Evolutionary conservation across 306 rosid species (phyloP), one percentile per base, ranked within the genome.

Genomic region (Vicia faba): DNA sequence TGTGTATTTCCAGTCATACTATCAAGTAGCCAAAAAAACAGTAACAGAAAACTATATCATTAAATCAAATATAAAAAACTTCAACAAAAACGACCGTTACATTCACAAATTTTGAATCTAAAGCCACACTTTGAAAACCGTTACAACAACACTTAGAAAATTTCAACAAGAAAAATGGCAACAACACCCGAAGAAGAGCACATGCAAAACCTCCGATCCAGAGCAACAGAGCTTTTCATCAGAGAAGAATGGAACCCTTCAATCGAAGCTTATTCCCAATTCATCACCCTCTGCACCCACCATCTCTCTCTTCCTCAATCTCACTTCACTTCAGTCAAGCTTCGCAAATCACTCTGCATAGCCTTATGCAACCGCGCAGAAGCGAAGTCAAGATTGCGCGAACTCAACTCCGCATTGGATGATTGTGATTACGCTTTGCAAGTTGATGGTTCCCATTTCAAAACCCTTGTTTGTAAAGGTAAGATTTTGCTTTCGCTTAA

Each of bases 211-310:
- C 87, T 92, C 19, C 62, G 96, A 84, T 87, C 96, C 71, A 92
- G 78, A 82, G 98, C 98, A 76, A 72, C 91, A 4, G 96, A 92
- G 69, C 87, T 85, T 36, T 74, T 89, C 62, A 77, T 92, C 13
- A 83, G 96, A 87, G 96, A 89, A 80, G 96, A 92, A 82, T 92
- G 96, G 96, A 74, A 62, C 1, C 89, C 86, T 0, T 74, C 93
- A 2, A 68, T 89, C 15, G 36, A 65, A 0, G 75, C 84, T 6
- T 92, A 87, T 69, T 83, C 95, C 19, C 81, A 77, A 3, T 80
- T 89, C 84, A 87, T 89, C 75, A 40, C 58, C 11, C 80, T 84
- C 66, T 84, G 92, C 83, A 82, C 72, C 61, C 54, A 75, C 53
- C 86, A 78, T 10, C 55, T 69, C 60, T 40, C 77, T 4, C 51